Evolutionary conservation across 257 asterid species (phyloP).

Genomic region (Solanum ossicruentum): DNA sequence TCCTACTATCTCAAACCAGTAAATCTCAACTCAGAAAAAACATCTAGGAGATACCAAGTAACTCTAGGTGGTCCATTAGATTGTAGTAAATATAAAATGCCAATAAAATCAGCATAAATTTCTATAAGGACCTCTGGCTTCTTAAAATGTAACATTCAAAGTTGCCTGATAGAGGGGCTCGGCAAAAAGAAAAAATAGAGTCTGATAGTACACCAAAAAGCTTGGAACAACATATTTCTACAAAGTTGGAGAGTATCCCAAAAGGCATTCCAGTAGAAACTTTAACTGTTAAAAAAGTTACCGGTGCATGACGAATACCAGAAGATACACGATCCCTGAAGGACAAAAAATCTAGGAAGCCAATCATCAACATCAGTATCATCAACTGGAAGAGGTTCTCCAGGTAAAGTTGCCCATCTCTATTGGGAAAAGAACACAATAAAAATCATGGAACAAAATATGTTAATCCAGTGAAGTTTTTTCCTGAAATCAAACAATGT

Average conservation of each 20-base stretch:
- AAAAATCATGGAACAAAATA: background rate
- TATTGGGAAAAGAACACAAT: background rate
- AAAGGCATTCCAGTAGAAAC: background rate
- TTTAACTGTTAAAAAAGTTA: slow-evolving; percentile 10
- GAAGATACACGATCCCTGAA: slow-evolving; percentile 68
- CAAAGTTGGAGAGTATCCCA: background rate
- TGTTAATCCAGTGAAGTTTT: background rate
- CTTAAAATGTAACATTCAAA: background rate
- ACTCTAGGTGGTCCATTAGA: background rate
- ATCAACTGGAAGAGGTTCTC: slow-evolving; percentile 78
- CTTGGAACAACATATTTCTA: background rate
- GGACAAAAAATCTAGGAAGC: slow-evolving; percentile 88
- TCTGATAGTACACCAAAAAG: background rate
- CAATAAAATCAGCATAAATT: background rate
- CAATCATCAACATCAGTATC: slow-evolving; percentile 75
- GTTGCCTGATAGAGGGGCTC: background rate
- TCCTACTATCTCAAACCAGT: background rate
- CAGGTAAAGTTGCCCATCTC: slow-evolving; percentile 95
- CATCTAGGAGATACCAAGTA: background rate
- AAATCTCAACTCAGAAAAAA: background rate
- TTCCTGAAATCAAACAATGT: background rate
- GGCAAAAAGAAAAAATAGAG: background rate
- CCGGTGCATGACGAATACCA: slow-evolving; percentile 65
- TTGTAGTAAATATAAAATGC: background rate
- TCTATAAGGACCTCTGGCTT: background rate